phyloP scores from a whole-genome alignment of 306 rosid genomes.

The Dryas drummondii region DNA sequence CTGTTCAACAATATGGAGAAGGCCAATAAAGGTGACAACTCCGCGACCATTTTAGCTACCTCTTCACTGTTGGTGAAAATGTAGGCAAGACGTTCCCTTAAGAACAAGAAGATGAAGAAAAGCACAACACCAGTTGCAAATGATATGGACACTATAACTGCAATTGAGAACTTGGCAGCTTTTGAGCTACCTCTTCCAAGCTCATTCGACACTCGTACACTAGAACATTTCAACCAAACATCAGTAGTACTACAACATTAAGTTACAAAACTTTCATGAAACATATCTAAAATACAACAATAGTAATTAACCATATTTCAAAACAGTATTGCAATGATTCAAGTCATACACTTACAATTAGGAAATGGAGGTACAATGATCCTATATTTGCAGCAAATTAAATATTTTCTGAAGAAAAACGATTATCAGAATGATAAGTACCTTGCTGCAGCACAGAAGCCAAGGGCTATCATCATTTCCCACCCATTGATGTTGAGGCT shows the following conservation, averaged over 20 bases:
- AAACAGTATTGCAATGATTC: too few relatives aligned
- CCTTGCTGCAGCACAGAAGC: conserved; percentile 61
- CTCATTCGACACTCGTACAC: conserved; percentile 60
- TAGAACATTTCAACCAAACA: conserved; percentile 8
- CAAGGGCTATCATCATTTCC: conserved; percentile 65
- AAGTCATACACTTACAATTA: too few relatives aligned
- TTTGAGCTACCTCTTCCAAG: conserved; percentile 59
- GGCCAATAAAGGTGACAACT: conserved; percentile 49
- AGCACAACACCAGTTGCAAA: conserved; percentile 38
- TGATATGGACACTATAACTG: conserved; percentile 42
- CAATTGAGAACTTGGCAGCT: conserved; percentile 47
- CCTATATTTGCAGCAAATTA: too few relatives aligned
- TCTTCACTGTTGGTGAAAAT: conserved; percentile 42
- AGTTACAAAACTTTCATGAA: neutral
- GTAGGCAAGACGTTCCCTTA: conserved; percentile 42
- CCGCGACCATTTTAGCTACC: conserved; percentile 45
- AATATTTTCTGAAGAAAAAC: neutral
- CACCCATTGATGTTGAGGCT: conserved; percentile 60
- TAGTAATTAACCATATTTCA: too few relatives aligned
- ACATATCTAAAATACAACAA: too few relatives aligned
- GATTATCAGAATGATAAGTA: conserved; percentile 5
- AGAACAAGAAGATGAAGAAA: conserved; percentile 39
- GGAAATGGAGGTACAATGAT: too few relatives aligned
- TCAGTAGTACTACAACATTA: neutral
- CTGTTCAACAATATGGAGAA: conserved; percentile 55